phyloP scores from a whole-genome alignment of 306 rosid genomes.

The Castanospermum australe region DNA sequence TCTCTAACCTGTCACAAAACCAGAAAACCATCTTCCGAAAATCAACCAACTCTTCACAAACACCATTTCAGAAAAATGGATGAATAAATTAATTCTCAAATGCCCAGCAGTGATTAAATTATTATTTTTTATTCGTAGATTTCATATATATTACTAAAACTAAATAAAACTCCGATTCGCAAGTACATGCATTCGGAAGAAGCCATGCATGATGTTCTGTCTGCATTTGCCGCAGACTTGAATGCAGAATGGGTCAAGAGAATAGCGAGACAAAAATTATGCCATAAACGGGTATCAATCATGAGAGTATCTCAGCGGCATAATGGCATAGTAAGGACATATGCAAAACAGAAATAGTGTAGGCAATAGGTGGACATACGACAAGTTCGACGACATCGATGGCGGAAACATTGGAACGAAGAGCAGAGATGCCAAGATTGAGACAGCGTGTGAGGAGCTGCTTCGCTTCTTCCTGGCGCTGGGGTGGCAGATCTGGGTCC shows the following conservation, averaged over 20 bases:
- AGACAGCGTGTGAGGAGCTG: conserved; percentile 82
- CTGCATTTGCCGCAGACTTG: neutral
- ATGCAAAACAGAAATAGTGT: neutral
- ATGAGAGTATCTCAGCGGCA: neutral
- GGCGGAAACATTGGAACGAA: conserved; percentile 71
- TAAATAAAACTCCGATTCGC: neutral
- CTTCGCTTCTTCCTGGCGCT: conserved; percentile 84
- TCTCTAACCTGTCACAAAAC: conserved; percentile 59
- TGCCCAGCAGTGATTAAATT: neutral
- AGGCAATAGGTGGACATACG: conserved; percentile 41
- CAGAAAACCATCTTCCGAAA: neutral
- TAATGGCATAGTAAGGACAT: neutral
- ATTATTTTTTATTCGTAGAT: neutral
- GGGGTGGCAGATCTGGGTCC: conserved; percentile 84
- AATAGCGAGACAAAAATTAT: neutral
- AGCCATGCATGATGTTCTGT: neutral
- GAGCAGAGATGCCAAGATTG: conserved; percentile 77
- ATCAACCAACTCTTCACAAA: neutral
- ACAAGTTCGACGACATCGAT: conserved; percentile 91
- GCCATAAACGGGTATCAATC: too few species aligned
- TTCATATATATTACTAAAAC: neutral
- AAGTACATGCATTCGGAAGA: neutral
- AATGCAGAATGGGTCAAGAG: neutral
- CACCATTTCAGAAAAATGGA: neutral
- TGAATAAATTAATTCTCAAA: neutral